Evolutionary conservation across 1,284 basidiomycete species (phyloP), one percentile per base, ranked within the genome.

Genomic region (Microbotryum lychnidis-dioicae): DNA sequence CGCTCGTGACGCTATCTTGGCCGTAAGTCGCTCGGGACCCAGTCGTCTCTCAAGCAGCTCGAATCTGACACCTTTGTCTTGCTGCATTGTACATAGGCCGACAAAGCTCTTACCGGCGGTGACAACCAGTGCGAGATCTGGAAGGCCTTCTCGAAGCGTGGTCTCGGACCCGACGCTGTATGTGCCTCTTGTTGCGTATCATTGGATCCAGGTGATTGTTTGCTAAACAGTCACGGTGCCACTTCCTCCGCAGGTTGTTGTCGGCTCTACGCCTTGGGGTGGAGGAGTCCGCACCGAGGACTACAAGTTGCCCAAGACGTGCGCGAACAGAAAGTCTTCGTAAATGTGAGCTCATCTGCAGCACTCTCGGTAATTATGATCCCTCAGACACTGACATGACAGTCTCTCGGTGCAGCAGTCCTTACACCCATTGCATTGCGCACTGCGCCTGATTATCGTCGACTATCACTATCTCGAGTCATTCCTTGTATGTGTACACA

Each of bases 51-150:
- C 16, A 18, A 4, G 12, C 20, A 29, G 21, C 14, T 50, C 12
- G 10, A 50, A 29, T 12, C 20, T 50, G 23, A 23, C 10, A 50
- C 12, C 20, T 42, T 42, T 42, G 37, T 42, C 4, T 42, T 42
- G 4, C 18, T 42, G 7, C 20, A 44, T 49, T 33, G 27, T n/a
- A 6, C 27, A 70, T 84, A 89, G 71, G 92, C 93, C n/a, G 93
- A 97, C 76, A 78, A 89, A 75, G 78, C 87, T 52, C 81, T 94
- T 61, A 97, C 93, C 1, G 89, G 86, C 23, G 93, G 94, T 18
- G 89, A 89, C 80, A 97, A 97, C 80, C 79, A 81, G 70, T 97
- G 94, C 76, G 78, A 81, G n/a, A 78, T 97, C 65, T 97, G 91
- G 91, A 78, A 82, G 64, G 89, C 84, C 50, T 97, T 97, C 74